Evolutionary conservation across 495 filamentous ascomycete genomes (phyloP), one percentile per base, ranked within the genome.

Genomic region (Talaromyces nanjingensis): DNA sequence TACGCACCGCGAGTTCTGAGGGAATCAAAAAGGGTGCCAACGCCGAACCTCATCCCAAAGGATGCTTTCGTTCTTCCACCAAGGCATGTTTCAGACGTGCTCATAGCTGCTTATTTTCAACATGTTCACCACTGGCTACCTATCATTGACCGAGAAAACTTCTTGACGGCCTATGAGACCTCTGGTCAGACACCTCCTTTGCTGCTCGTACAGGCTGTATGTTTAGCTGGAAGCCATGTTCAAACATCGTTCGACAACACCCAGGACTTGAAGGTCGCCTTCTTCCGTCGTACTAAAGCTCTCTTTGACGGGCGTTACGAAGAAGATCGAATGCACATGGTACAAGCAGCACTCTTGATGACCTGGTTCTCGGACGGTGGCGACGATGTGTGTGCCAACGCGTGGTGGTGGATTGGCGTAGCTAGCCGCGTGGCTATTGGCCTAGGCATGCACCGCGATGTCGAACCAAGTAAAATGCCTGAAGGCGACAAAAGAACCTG

Each of bases 151-250:
- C 25, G 25, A 25, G 25, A 25, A 25, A 25, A 25, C 25, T 25
- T 25, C 25, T 25, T 25, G 25, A 25, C 25, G 25, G 25, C 25
- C 25, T 25, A 25, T 25, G 25, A 25, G 25, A 25, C 25, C 25
- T 25, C 25, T 25, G 25, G 25, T 25, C 25, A 25, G 25, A 25
- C 25, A 25, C 70, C 8, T 83, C 68, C 31, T 81, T 68, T 1
- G 77, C 76, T 54, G 8, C 49, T 54, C 4, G 12, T 54, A n/a
- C 49, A 54, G 8, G 49, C 49, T 16, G 49, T 54, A 20, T n/a
- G 12, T 2, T n/a, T 54, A 22, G 49, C 49, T 20, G 49, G 49
- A 16, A 20, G 11, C 8, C 49, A 54, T 20, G 49, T 25, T n/a
- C 18, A 11, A 9, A n/a, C 8, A 8, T n/a, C 12, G 8, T n/a